These are phyloP conservation scores for Spatholobus suberectus DNA, from an alignment of 306 rosid genomes.

Conservation along the genomic window DNA sequence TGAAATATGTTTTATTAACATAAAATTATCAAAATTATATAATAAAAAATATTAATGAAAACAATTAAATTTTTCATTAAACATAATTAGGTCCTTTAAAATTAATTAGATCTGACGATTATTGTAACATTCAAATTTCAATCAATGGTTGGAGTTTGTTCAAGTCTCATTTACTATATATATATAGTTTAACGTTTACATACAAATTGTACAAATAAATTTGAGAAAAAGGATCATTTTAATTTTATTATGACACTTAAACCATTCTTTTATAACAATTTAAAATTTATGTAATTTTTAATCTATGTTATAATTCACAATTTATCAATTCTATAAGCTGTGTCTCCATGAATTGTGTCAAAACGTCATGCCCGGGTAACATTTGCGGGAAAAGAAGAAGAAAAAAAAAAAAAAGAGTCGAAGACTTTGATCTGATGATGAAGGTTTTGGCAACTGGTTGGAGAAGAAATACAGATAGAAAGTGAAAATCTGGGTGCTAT, in stretches of 20 bases:
- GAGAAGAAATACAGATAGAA: conserved; percentile 7
- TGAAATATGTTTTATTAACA: too few relatives aligned
- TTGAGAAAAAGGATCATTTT: neutral
- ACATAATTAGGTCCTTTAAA: too few relatives aligned
- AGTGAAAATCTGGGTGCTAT: conserved; percentile 28
- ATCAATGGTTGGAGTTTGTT: too few relatives aligned
- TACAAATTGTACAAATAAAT: neutral
- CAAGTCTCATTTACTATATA: too few relatives aligned
- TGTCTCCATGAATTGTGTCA: neutral
- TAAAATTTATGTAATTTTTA: neutral
- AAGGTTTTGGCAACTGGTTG: conserved; percentile 22
- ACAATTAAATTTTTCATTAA: too few relatives aligned
- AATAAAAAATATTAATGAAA: too few relatives aligned
- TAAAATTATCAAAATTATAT: too few relatives aligned
- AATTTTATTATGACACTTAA: neutral
- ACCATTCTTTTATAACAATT: neutral
- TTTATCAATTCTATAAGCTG: neutral
- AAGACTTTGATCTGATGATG: neutral
- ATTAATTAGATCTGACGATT: too few relatives aligned
- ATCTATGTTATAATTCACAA: neutral
- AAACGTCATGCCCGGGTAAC: neutral
- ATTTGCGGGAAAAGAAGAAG: neutral
- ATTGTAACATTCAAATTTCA: too few relatives aligned
- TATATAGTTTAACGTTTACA: neutral
- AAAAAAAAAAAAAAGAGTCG: neutral